phyloP scores from a whole-genome alignment of 805 yeast genomes.

The Ogataea henricii region DNA sequence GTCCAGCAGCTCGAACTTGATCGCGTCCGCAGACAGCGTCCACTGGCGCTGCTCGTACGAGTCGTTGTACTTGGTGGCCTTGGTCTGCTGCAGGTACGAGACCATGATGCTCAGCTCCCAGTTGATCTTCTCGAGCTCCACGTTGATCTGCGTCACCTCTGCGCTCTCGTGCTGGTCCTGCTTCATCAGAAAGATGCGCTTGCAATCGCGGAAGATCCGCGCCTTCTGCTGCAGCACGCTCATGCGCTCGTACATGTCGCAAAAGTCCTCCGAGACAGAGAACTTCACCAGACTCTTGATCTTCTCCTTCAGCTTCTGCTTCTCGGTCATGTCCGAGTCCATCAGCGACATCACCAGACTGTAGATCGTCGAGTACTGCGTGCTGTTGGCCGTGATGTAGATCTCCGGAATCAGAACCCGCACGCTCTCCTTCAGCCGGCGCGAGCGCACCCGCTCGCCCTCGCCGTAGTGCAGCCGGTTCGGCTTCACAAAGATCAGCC shows the following conservation, averaged over 20 bases:
- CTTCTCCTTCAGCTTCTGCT: conserved; percentile 41
- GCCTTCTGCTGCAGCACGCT: conserved; percentile 25
- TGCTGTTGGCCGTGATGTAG: conserved; percentile 54
- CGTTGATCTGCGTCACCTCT: conserved; percentile 21
- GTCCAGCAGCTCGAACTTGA: conserved; percentile 69
- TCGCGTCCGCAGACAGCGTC: conserved; percentile 64
- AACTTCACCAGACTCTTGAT: conserved; percentile 36
- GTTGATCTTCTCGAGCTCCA: conserved; percentile 31
- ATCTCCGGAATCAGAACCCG: conserved; percentile 44
- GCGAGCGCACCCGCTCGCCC: conserved; percentile 19
- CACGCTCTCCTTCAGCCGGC: conserved; percentile 25
- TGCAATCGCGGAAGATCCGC: conserved; percentile 26
- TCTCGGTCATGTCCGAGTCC: conserved; percentile 37
- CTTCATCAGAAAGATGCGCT: conserved; percentile 21
- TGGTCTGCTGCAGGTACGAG: conserved; percentile 31
- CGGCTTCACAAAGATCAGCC: conserved; percentile 50
- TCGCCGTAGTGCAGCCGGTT: conserved; percentile 49
- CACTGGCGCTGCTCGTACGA: conserved; percentile 51
- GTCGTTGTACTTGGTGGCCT: conserved; percentile 30
- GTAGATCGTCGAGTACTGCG: conserved; percentile 56
- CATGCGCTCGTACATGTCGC: conserved; percentile 21
- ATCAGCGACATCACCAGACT: conserved; percentile 49
- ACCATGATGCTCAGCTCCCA: conserved; percentile 30
- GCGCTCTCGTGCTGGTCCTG: conserved; percentile 11
- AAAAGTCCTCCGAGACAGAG: conserved; percentile 29